Percentiles rank a stretch among this genome's conserved stretches.
These are phyloP conservation scores for Aspergillaceae sp. DNA, from an alignment of 2,329 filamentous ascomycete species.

Conservation along the genomic window DNA sequence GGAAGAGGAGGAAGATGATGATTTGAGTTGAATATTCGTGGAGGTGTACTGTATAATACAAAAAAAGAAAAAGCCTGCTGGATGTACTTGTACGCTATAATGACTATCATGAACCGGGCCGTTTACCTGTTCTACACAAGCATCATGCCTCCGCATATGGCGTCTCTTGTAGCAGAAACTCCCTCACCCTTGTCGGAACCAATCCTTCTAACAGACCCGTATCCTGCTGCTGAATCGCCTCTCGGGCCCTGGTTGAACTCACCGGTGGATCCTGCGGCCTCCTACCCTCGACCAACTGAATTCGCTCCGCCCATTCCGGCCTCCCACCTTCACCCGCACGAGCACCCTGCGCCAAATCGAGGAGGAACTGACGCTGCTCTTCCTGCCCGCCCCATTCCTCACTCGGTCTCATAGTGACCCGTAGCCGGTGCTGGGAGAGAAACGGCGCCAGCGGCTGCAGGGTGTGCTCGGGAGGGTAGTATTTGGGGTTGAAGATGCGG, in stretches of 20 bases:
- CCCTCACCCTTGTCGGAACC: constrained; percentile 25
- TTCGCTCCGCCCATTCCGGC: constrained; percentile 35
- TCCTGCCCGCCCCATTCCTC: constrained; percentile 32
- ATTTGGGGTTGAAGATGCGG: constrained; percentile 42
- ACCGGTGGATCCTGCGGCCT: constrained; percentile 27
- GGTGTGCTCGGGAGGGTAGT: constrained; percentile 39
- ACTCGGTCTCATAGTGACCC: constrained; percentile 37
- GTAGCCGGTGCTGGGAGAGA: constrained; percentile 34
- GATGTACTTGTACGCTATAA: background rate
- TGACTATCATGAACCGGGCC: background rate
- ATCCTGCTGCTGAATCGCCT: constrained; percentile 22
- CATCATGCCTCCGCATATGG: constrained; percentile 17
- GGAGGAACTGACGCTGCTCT: constrained; percentile 32
- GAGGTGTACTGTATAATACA: background rate
- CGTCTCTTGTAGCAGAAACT: constrained; percentile 24
- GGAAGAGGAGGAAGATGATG: constrained; percentile 27
- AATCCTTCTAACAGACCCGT: constrained; percentile 26
- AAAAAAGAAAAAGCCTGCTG: background rate
- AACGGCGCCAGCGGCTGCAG: constrained; percentile 35
- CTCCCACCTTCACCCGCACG: constrained; percentile 30
- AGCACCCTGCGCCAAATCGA: constrained; percentile 29
- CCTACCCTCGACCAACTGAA: constrained; percentile 34
- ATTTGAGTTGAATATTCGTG: background rate
- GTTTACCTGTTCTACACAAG: no score
- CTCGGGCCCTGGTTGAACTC: constrained; percentile 37